Evolutionary conservation across 192 early-diverging fungal genomes (phyloP).

Genomic region (Coemansia sp.): DNA sequence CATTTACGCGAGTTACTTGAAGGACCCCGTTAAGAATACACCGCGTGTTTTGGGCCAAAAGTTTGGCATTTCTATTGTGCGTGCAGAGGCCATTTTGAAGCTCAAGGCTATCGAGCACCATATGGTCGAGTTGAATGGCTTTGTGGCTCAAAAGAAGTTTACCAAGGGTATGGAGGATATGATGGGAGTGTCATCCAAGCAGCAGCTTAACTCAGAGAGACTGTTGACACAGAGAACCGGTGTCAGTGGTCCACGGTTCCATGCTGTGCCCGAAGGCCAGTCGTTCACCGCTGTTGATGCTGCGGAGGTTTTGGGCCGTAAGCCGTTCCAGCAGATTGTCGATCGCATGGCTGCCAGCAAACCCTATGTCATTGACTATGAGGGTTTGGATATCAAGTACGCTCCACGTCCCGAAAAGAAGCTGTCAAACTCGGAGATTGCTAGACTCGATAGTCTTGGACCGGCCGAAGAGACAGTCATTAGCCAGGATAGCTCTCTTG

Average conservation of each 20-base stretch:
- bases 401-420: slow-evolving; percentile 25
- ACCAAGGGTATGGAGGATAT: slow-evolving; percentile 81
- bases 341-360: slow-evolving; percentile 44
- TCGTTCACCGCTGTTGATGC: slow-evolving; percentile 74
- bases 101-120: slow-evolving; percentile 78
- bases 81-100: slow-evolving; percentile 86
- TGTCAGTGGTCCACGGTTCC: slow-evolving; percentile 71
- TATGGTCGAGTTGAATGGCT: slow-evolving; percentile 56
- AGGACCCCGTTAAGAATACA: slow-evolving; percentile 58
- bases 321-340: slow-evolving; percentile 52
- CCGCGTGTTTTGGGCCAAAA: slow-evolving; percentile 68
- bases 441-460: slow-evolving; percentile 21
- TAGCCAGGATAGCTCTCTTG: slow-evolving; percentile 29
- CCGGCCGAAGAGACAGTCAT: slow-evolving; percentile 26
- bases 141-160: slow-evolving; percentile 63
- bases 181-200: slow-evolving; percentile 53
- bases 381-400: slow-evolving; percentile 36
- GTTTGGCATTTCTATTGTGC: slow-evolving; percentile 72
- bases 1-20: slow-evolving; percentile 66
- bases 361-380: slow-evolving; percentile 41
- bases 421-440: slow-evolving; percentile 13
- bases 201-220: slow-evolving; percentile 48
- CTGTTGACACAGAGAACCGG: slow-evolving; percentile 56
- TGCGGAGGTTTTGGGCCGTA: slow-evolving; percentile 70
- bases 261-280: slow-evolving; percentile 76